phyloP scores from a whole-genome alignment of 2,329 filamentous ascomycete species.

The Lasiodiplodia hormozganensis region DNA sequence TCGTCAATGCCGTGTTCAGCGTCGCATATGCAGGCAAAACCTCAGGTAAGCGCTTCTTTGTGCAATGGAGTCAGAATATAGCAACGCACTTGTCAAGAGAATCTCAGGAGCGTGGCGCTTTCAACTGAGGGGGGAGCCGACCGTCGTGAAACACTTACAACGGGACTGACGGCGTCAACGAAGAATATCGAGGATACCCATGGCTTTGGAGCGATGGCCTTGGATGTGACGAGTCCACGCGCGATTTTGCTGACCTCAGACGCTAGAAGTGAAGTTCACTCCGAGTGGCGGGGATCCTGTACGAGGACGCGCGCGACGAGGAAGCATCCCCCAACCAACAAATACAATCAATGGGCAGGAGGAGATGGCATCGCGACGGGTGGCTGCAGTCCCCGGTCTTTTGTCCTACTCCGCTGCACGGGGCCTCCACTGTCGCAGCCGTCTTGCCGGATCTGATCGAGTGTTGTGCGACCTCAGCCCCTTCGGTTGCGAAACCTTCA shows the following conservation, averaged over 20 bases:
- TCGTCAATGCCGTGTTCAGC: conserved; percentile 8
- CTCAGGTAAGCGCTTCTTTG: conserved; percentile 8
- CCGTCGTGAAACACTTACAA: neutral
- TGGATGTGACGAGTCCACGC: conserved; percentile 8
- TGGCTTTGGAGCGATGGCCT: neutral
- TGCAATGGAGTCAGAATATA: neutral
- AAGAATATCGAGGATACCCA: neutral
- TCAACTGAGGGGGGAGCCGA: neutral
- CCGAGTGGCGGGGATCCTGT: conserved; percentile 8
- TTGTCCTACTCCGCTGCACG: conserved; percentile 12
- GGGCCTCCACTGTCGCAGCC: conserved; percentile 20
- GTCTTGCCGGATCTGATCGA: conserved; percentile 24
- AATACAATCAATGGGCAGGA: neutral
- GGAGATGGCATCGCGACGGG: conserved; percentile 13
- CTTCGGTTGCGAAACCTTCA: conserved; percentile 24
- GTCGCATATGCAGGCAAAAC: conserved; percentile 1
- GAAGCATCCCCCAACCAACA: conserved; percentile 6
- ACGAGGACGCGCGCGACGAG: neutral
- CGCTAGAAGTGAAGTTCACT: conserved; percentile 12
- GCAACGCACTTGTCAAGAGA: neutral
- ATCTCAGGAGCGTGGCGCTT: neutral
- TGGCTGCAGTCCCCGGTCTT: conserved; percentile 23
- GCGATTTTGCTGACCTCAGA: conserved; percentile 1
- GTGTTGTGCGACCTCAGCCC: conserved; percentile 16
- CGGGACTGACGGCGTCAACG: neutral